These are phyloP conservation scores for Ogataea populi-albae DNA, from an alignment of 805 yeast genomes.

Conservation along the genomic window DNA sequence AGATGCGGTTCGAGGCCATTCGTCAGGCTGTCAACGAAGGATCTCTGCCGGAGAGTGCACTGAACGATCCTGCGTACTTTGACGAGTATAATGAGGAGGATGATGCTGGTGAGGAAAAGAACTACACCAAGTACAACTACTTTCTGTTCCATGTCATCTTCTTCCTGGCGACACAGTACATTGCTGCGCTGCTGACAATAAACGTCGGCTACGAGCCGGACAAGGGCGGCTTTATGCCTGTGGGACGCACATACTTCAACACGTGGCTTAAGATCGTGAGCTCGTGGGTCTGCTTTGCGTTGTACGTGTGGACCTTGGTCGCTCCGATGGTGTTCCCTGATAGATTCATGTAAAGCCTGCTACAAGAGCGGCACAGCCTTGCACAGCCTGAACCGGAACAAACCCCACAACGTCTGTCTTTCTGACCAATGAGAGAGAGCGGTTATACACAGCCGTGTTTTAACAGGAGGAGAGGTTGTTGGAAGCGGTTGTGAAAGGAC, in stretches of 20 bases:
- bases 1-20: conserved; percentile 82
- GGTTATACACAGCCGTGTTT: too few relatives aligned
- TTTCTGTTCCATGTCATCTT: conserved; percentile 86
- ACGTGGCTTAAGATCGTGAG: conserved; percentile 92
- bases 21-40: conserved; percentile 97
- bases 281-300: conserved; percentile 84
- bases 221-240: conserved; percentile 89
- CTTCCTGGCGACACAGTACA: conserved; percentile 94
- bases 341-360: conserved; percentile 55
- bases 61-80: conserved; percentile 67
- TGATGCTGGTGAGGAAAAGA: conserved; percentile 56
- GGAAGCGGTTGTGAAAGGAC: background rate
- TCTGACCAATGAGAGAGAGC: too few relatives aligned
- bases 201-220: conserved; percentile 84
- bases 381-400: too few relatives aligned
- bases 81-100: conserved; percentile 36
- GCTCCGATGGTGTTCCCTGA: conserved; percentile 94
- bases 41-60: conserved; percentile 87
- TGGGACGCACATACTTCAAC: conserved; percentile 93
- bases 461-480: too few relatives aligned
- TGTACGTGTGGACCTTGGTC: conserved; percentile 86
- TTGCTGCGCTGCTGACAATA: conserved; percentile 88
- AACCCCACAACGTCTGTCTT: too few relatives aligned
- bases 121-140: conserved; percentile 76
- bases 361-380: too few relatives aligned